Evolutionary conservation across 257 asterid genomes (phyloP).

Genomic region (Rhazya stricta): DNA sequence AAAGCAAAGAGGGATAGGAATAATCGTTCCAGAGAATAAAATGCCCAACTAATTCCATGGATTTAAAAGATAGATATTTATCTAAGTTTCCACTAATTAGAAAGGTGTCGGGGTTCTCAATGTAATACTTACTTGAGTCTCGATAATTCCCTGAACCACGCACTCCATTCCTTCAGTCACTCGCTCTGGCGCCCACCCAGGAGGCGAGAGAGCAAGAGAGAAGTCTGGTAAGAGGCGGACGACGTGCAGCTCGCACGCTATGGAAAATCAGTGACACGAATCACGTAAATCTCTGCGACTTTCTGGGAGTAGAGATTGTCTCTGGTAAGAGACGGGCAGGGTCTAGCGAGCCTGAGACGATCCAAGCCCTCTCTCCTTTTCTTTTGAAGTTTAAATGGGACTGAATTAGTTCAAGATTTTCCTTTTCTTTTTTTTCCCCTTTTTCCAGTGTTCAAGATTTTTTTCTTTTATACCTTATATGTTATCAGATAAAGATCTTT

Average conservation of each 20-base stretch:
- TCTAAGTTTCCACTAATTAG: neutral
- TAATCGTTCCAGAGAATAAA: neutral
- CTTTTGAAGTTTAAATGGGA: too few relatives aligned
- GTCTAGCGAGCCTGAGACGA: too few relatives aligned
- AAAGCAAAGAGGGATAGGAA: neutral
- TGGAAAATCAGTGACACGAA: neutral
- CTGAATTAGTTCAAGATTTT: too few relatives aligned
- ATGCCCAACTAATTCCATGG: neutral
- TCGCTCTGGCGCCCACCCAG: neutral
- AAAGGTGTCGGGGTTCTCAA: neutral
- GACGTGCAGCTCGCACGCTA: neutral
- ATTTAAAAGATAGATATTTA: neutral
- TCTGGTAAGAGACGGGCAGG: too few relatives aligned
- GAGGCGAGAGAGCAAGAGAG: neutral
- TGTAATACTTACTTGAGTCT: conserved; percentile 56
- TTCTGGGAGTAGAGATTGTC: too few relatives aligned
- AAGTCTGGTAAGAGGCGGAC: neutral
- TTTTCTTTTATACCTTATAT: too few relatives aligned
- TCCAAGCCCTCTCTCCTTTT: too few relatives aligned
- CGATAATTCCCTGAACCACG: conserved; percentile 93
- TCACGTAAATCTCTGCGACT: too few relatives aligned
- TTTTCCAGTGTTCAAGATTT: too few relatives aligned
- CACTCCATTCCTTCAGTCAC: conserved; percentile 52
- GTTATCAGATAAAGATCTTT: too few relatives aligned
- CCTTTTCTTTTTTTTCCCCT: too few relatives aligned